Conservation (phyloP, 257 asterid species). For the Nicotiana benthamiana region DNA sequence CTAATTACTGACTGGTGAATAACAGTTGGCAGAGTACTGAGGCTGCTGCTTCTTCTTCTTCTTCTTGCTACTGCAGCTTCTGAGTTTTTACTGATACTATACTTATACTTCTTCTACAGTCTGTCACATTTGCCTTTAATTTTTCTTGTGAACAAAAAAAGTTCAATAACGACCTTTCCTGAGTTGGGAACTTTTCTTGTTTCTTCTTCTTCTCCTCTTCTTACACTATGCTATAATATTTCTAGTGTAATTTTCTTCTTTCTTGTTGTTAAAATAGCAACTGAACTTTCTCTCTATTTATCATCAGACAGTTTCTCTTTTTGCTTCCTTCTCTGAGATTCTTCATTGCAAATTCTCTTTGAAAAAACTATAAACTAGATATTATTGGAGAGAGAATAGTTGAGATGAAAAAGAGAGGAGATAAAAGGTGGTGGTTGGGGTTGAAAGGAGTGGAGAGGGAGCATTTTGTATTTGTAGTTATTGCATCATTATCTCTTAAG, state of each 20-base stretch:
- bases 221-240: background rate
- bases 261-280: background rate
- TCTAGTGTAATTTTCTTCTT: background rate
- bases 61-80: background rate
- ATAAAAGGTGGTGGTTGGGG: background rate
- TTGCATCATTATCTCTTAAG: slow-evolving; percentile 4
- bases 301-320: background rate
- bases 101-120: slow-evolving; percentile 3
- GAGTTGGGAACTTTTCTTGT: background rate
- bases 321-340: background rate
- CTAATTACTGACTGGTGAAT: slow-evolving; percentile 3
- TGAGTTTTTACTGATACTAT: slow-evolving; percentile 4
- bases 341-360: background rate
- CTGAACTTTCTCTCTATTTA: background rate
- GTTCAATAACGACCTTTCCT: slow-evolving; percentile 7
- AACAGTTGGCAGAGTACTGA: slow-evolving; percentile 3
- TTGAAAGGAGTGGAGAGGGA: background rate
- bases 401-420: background rate
- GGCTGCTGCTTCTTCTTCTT: background rate
- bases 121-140: background rate
- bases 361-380: background rate
- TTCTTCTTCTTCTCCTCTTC: background rate
- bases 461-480: background rate
- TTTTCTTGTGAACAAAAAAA: background rate
- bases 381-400: slow-evolving; percentile 7